These are phyloP conservation scores for Trypanosoma caninum DNA, from an alignment of 208 protist genomes.

Conservation along the genomic window DNA sequence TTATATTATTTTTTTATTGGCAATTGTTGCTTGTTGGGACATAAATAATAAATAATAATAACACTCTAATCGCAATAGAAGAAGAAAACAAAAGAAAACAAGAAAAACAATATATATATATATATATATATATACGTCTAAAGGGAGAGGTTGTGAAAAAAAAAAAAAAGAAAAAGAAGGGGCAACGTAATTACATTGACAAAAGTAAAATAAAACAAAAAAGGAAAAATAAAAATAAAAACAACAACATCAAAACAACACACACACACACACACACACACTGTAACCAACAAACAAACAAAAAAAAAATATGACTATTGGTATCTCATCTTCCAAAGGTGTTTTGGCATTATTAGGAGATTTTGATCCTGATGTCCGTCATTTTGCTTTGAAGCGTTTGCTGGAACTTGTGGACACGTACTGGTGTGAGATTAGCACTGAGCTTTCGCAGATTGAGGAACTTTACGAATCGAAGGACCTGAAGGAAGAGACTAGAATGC, in stretches of 20 bases:
- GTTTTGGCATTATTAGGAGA: constrained; percentile 79
- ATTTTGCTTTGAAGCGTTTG: constrained; percentile 77
- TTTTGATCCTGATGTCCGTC: constrained; percentile 57
- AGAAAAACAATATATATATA: no score
- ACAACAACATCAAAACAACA: constrained; percentile 1
- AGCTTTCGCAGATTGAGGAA: constrained; percentile 82
- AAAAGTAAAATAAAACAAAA: constrained; percentile 8
- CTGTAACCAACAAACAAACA: background rate
- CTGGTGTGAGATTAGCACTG: constrained; percentile 85
- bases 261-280: background rate
- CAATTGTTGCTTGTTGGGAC: no score
- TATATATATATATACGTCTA: background rate
- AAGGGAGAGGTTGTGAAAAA: background rate
- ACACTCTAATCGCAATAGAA: background rate
- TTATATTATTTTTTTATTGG: no score
- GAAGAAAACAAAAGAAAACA: constrained; percentile 5
- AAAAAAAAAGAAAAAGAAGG: constrained; percentile 19
- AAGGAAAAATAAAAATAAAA: constrained; percentile 14
- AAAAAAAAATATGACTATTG: constrained; percentile 31
- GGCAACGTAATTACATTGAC: background rate
- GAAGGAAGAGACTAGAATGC: constrained; percentile 52
- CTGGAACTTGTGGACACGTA: constrained; percentile 79
- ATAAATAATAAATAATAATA: no score
- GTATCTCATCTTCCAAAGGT: constrained; percentile 77
- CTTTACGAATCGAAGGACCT: constrained; percentile 60